Evolutionary conservation across 176 grass and related monocot species (phyloP), one percentile per base, ranked within the genome.

Genomic region (Paspalum vaginatum): DNA sequence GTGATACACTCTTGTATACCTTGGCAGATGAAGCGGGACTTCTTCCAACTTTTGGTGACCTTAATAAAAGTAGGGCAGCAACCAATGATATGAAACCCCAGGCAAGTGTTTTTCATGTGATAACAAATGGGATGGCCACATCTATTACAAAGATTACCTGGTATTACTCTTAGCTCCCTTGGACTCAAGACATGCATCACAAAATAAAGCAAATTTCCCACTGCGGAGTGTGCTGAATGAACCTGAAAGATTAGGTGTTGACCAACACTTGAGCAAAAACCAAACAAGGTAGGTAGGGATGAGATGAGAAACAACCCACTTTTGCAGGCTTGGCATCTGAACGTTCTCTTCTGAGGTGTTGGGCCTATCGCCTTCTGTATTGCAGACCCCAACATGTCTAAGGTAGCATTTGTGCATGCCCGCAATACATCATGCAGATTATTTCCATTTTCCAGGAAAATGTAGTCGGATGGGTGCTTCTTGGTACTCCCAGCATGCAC

Each of bases 401-500:
- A 47, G 24, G 88, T 75, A 54, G 86, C 79, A 88, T 44, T 52
- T 68, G 59, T 6, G 15, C 91, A 91, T 39, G 76, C 70, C 52
- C 64, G 84, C 58, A 94, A 40, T 52, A 94, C 68, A 81, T 88
- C 88, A 81, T 85, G 83, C 27, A 94, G 83, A 87, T 81, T 88
- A 63, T 74, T 91, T 82, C 91, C 91, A 74, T 81, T 94, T 69
- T 88, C 74, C 47, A 94, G 81, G 85, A 83, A 77, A 81, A 94
- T 94, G 65, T 88, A 91, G 77, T 94, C 85, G 0, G 91, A 90
- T 11, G 91, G 91, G 18, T 88, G 91, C 76, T 94, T 94, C 65
- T 94, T 94, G 25, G 80, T 70, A 47, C 91, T 94, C 57, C 91
- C 91, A 70, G 91, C 91, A 94, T 94, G 91, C 65, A 88, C 88